Evolutionary conservation across 2,329 filamentous ascomycete species (phyloP).

Genomic region (Penicillium crustosum): DNA sequence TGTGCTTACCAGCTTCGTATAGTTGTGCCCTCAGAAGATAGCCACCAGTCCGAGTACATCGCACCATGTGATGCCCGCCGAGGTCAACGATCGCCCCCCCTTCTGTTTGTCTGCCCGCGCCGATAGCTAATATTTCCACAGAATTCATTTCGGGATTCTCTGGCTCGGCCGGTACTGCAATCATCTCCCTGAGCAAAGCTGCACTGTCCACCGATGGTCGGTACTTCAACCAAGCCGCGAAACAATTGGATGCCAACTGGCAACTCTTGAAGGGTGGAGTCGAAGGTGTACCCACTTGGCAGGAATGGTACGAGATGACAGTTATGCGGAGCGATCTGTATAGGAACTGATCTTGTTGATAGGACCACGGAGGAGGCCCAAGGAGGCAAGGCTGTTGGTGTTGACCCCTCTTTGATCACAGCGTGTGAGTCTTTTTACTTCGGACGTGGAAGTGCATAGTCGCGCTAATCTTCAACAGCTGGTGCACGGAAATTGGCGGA

Average conservation of each 20-base stretch:
- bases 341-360: slow-evolving; percentile 17
- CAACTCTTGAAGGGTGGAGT: slow-evolving; percentile 86
- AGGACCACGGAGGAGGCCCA: slow-evolving; percentile 77
- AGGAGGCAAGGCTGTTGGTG: slow-evolving; percentile 81
- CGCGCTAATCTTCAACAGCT: slow-evolving; percentile 38
- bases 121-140: slow-evolving; percentile 25
- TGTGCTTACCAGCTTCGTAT: slow-evolving; percentile 37
- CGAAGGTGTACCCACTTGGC: slow-evolving; percentile 93
- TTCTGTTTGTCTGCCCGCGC: slow-evolving; percentile 8
- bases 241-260: slow-evolving; percentile 92
- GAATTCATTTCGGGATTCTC: slow-evolving; percentile 92
- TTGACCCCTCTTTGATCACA: slow-evolving; percentile 86
- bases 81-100: slow-evolving; percentile 46
- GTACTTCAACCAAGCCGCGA: slow-evolving; percentile 94
- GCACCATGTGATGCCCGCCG: slow-evolving; percentile 90
- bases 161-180: slow-evolving; percentile 89
- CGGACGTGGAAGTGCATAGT: background rate
- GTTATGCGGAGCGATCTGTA: background rate
- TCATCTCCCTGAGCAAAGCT: slow-evolving; percentile 82
- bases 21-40: slow-evolving; percentile 97
- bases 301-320: slow-evolving; percentile 71
- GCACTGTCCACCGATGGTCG: slow-evolving; percentile 91
- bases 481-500: slow-evolving; percentile 75
- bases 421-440: slow-evolving; percentile 48
- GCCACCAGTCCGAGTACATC: slow-evolving; percentile 97